Base-by-base conservation (phyloP, 345 rosid species). In the Rhizophora apiculata region DNA sequence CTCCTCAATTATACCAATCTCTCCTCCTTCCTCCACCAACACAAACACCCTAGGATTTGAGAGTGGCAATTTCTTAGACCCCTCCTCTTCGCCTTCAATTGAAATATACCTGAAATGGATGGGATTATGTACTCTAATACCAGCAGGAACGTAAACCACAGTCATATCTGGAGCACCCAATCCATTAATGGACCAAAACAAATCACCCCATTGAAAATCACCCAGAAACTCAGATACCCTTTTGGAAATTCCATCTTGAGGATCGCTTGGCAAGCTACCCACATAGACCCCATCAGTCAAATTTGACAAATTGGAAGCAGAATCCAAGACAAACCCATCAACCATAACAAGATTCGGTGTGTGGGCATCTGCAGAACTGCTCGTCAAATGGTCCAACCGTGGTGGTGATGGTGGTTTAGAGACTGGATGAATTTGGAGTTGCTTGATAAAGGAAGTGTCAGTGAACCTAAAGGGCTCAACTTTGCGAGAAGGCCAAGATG, bases 1-100 rank as follows among this genome's bases (percentile, higher is more conserved):
- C 65, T 95, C 97, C 83, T 95, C 99, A 72, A 88, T 72, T 24
- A 90, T 77, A 70, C 85, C 92, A 65, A 95, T 72, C 81, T 88
- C 96, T 60, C 92, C 95, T 69, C 92, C 92, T 70, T 88, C 79
- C 80, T 87, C 97, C 43, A 85, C 96, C 68, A 88, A 27, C 61
- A 95, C 88, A 75, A 92, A 67, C 62, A 92, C 96, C 78, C 96
- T 85, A 6, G 96, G 99, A 78, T 92, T 95, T n/a, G 98, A 92
- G 36, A 95, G 74, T 3, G 92, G 89, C 64, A 95, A 78, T 74
- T 71, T 67, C 22, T 85, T 85, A 0, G 91, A 85, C 34, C 74
- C 87, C 68, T 27, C 66, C 70, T 90, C 87, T 24, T 86, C 85
- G 29, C 86, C 87, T 69, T 83, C 87, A n/a, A 84, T 81, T 3